Conservation (phyloP, 768 basidiomycete species). For the Clavulina sp. region DNA sequence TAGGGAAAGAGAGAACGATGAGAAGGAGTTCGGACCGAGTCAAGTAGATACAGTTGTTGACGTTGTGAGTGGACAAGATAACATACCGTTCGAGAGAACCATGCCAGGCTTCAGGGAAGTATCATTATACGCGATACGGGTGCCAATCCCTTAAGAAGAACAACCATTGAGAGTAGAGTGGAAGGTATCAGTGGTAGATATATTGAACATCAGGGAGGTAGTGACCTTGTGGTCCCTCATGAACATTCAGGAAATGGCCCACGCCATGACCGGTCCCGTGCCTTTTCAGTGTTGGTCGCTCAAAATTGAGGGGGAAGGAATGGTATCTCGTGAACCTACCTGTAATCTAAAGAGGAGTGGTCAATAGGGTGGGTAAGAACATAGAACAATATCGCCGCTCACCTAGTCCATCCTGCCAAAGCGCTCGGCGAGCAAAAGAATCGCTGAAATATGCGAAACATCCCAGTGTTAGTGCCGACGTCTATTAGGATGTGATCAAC, state of each 20-base stretch:
- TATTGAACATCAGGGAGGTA: neutral
- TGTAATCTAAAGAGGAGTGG: conserved; percentile 7
- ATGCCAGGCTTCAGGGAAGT: conserved; percentile 63
- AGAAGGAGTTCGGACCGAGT: neutral
- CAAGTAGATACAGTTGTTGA: no score
- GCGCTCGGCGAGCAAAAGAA: conserved; percentile 53
- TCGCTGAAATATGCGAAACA: conserved; percentile 40
- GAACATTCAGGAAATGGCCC: conserved; percentile 86
- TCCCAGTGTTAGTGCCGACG: neutral
- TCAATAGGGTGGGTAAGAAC: conserved; percentile 3
- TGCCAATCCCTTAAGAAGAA: conserved; percentile 5
- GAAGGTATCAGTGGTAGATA: no score
- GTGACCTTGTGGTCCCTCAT: conserved; percentile 54
- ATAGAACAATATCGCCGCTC: neutral
- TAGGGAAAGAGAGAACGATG: conserved; percentile 11
- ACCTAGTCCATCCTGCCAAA: conserved; percentile 86
- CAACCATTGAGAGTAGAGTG: no score
- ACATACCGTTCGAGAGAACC: conserved; percentile 70
- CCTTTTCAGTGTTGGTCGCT: conserved; percentile 20
- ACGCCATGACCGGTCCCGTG: conserved; percentile 94
- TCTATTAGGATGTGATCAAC: neutral
- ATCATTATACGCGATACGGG: conserved; percentile 40
- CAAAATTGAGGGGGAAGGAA: neutral
- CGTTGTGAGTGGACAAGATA: no score
- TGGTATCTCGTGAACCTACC: no score